phyloP scores from a whole-genome alignment of 2,329 filamentous ascomycete genomes.

The Sporothrix humicola region DNA sequence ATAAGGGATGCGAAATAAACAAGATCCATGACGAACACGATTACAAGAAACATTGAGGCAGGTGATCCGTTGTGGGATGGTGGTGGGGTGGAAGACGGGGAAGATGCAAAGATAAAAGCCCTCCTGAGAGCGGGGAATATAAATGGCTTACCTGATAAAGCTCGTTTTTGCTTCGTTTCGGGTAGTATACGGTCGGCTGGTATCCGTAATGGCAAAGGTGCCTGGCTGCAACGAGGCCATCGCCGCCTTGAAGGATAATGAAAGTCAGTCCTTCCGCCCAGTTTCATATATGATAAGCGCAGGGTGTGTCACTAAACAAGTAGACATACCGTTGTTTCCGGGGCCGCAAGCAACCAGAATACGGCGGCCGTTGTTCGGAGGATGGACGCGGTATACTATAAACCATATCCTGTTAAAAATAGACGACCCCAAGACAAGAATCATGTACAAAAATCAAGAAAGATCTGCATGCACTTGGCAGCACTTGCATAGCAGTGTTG shows the following conservation, averaged over 20 bases:
- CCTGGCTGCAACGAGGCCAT: conserved; percentile 91
- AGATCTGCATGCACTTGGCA: no score
- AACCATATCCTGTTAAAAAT: not conserved
- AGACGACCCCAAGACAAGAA: not conserved
- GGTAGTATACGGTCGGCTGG: conserved; percentile 85
- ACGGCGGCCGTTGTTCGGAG: conserved; percentile 70
- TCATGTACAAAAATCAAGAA: not conserved
- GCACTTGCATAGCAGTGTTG: no score
- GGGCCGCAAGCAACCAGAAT: conserved; percentile 92
- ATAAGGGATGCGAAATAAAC: not conserved
- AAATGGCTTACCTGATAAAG: conserved; percentile 71
- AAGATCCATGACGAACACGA: not conserved
- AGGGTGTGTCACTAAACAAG: not conserved
- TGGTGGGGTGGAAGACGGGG: not conserved
- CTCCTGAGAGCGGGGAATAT: not conserved
- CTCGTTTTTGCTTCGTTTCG: conserved; percentile 88
- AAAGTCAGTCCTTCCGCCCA: not conserved
- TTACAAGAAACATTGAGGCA: not conserved
- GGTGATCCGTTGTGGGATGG: not conserved
- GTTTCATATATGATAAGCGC: no score
- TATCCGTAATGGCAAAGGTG: conserved; percentile 94
- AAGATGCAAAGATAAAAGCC: not conserved
- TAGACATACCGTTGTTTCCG: conserved; percentile 66
- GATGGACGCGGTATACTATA: conserved; percentile 84
- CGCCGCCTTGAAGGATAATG: conserved; percentile 68